Evolutionary conservation across 2,329 filamentous ascomycete genomes (phyloP).

Genomic region (Leptographium procerum): DNA sequence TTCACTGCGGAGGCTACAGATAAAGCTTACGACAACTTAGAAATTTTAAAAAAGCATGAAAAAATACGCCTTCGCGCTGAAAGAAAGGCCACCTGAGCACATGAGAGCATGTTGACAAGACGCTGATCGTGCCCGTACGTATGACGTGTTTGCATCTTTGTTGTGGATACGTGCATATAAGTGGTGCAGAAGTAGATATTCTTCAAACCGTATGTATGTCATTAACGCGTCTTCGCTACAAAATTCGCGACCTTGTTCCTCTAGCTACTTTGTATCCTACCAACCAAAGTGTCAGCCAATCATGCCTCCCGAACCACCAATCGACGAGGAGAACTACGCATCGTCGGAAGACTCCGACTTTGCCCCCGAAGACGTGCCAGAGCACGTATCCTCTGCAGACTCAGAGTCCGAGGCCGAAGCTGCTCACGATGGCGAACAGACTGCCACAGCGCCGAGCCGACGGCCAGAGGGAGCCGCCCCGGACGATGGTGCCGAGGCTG

Average conservation of each 20-base stretch:
- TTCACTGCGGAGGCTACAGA: too few relatives aligned
- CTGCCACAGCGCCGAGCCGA: background rate
- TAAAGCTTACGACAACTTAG: too few relatives aligned
- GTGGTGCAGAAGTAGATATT: background rate
- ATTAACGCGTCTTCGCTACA: background rate
- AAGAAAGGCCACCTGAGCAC: too few relatives aligned
- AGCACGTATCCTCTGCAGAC: constrained; percentile 30
- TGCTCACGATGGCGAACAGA: constrained; percentile 2
- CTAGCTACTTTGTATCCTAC: background rate
- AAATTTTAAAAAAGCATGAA: too few relatives aligned
- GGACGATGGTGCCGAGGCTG: constrained; percentile 19
- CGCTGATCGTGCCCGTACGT: too few relatives aligned
- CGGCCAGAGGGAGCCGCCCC: background rate
- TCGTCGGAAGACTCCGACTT: constrained; percentile 68
- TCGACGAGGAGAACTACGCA: constrained; percentile 44
- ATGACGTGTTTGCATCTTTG: background rate
- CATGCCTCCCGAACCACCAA: constrained; percentile 32
- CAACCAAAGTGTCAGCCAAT: constrained; percentile 8
- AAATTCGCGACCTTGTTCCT: background rate
- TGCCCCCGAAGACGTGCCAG: constrained; percentile 41
- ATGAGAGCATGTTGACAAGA: too few relatives aligned
- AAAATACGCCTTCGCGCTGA: too few relatives aligned
- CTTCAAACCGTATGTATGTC: background rate
- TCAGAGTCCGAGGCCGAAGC: constrained; percentile 32
- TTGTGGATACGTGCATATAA: background rate